Conservation (phyloP, 257 asterid genomes). For the Solanum tarijense region DNA sequence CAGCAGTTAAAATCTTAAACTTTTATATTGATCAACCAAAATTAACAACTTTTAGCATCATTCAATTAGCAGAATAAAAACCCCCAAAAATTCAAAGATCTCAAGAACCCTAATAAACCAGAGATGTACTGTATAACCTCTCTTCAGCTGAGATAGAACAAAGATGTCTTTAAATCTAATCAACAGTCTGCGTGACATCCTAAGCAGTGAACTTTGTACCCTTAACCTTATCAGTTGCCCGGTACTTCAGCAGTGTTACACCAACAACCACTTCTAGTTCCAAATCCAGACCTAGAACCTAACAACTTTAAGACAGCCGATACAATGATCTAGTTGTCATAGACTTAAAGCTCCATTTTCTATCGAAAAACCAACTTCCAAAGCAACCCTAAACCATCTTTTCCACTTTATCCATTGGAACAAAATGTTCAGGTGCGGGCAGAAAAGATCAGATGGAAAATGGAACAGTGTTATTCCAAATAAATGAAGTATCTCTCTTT, state of each 20-base stretch:
- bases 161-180: constrained; percentile 9
- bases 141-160: neutral
- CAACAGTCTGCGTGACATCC: constrained; percentile 53
- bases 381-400: neutral
- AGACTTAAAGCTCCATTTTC: neutral
- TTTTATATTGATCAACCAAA: neutral
- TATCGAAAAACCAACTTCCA: neutral
- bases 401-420: neutral
- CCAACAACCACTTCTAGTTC: neutral
- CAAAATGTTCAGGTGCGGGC: neutral
- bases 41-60: neutral
- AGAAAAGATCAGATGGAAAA: neutral
- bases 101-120: neutral
- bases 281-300: neutral
- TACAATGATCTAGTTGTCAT: neutral
- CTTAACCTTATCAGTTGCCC: neutral
- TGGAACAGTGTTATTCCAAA: no score
- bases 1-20: neutral
- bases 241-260: neutral
- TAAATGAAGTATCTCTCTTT: neutral
- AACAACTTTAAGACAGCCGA: neutral
- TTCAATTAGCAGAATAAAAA: neutral
- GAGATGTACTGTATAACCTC: neutral
- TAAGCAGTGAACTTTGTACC: constrained; percentile 41
- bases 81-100: neutral